Evolutionary conservation across 306 rosid species (phyloP), one percentile per base, ranked within the genome.

Genomic region (Senna tora): DNA sequence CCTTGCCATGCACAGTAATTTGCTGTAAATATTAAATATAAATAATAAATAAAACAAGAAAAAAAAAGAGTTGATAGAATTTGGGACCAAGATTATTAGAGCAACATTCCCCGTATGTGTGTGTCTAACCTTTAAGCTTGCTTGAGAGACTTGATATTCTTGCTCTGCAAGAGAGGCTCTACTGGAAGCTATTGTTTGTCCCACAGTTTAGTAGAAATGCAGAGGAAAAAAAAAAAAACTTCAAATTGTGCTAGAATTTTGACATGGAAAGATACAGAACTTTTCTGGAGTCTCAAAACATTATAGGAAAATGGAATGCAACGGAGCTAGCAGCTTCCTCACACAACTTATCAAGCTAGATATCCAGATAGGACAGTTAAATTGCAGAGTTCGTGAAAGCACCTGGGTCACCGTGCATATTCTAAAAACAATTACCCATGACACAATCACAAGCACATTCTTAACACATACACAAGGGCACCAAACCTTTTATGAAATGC

Each of bases 41-140:
- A 59, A 4, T 16, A 59, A 59, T 21, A 45, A 45, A 45, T 14
- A n/a, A 10, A 59, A 20, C 0, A 9, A 72, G 13, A 25, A 34
- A 56, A 61, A 75, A 51, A 71, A 32, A n/a, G n/a, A n/a, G n/a
- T n/a, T n/a, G n/a, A 36, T 20, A 69, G 45, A 72, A 75, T 30
- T 38, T 50, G 22, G 51, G 64, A 16, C 6, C n/a, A 33, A 72
- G 74, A 34, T 60, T 72, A 71, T 28, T 41, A 43, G 53, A 72
- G 59, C 70, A 71, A 49, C 6, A 11, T 55, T 22, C 64, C 54
- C 49, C 21, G 52, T 78, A 56, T 13, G 34, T 30, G 59, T 20
- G 25, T 52, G 52, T 77, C 88, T 82, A 57, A 91, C 99, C 95
- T 85, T 88, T 39, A 90, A 83, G 78, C 52, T 91, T 65, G 89